Base-by-base conservation (phyloP, 1,284 basidiomycete genomes). In the Cutaneotrichosporon dermatis region DNA sequence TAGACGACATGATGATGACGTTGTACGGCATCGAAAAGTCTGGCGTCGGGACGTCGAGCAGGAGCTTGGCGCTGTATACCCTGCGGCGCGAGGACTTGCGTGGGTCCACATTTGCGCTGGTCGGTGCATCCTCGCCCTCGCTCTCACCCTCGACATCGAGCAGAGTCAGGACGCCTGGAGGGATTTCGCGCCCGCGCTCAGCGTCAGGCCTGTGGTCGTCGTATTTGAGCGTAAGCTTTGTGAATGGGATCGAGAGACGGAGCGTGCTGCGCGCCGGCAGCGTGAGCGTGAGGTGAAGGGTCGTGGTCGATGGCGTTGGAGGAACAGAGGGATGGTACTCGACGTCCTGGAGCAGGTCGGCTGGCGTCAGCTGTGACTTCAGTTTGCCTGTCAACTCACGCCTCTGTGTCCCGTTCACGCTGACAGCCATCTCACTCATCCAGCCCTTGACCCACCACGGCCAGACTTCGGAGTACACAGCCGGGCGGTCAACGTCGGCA, bases 11-110 rank as follows among this genome's bases (percentile, higher is more conserved):
- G 71, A 96, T 95, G 76, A 98, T 98, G 63, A 98, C 94, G 78
- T 98, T 99, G 80, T 98, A 99, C 10, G 95, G 94, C 93, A 99
- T 98, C 71, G 90, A 94, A 77, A 99, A 99, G 79, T 99, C 95
- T 0, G 96, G 96, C 7, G 92, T 94, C 7, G 95, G 89, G 33
- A 97, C 82, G 74, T 96, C 91, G 45, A 96, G 85, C 34, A 99
- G 84, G n/a, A 92, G 82, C 10, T 88, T 83, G 0, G 85, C 81
- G 1, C 91, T 91, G 76, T 95, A 97, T 56, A 93, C 83, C 45
- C 86, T 57, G 41, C 43, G 57, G 79, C 68, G 68, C 60, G 54
- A 58, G 3, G 69, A 66, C 11, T 59, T 42, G 25, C 44, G 53
- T 16, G 36, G 37, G 51, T 57, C 57, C 43, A 44, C 35, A n/a